A percentile compares a stretch with the other conserved stretches of the same genome.
phyloP scores from a whole-genome alignment of 257 asterid species.

The Ophiorrhiza pumila region DNA sequence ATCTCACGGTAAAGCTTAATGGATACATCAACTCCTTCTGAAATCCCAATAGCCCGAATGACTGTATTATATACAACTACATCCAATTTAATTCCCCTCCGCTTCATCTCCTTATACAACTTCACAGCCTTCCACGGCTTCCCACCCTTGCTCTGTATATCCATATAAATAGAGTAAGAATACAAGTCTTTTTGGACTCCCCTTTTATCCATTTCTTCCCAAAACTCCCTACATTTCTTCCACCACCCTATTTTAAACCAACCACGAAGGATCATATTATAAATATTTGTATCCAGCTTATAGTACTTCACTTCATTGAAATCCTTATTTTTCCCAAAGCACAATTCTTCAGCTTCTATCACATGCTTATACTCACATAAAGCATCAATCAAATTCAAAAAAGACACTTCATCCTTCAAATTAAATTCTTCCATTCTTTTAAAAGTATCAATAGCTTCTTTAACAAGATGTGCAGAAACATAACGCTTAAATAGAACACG shows the following conservation, averaged over 20 bases:
- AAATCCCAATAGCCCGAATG: conserved; percentile 67
- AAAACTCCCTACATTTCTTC: conserved; percentile 74
- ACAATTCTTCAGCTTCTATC: conserved; percentile 81
- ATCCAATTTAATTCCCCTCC: conserved; percentile 61
- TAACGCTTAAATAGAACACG: conserved; percentile 74
- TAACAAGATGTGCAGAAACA: conserved; percentile 67
- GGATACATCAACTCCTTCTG: conserved; percentile 76
- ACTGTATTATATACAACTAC: conserved; percentile 79
- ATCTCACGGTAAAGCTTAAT: conserved; percentile 67
- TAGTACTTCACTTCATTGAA: conserved; percentile 26
- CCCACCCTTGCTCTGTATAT: conserved; percentile 74
- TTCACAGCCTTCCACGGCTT: conserved; percentile 87
- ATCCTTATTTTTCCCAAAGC: conserved; percentile 44
- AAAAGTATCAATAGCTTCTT: conserved; percentile 74
- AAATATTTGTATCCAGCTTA: conserved; percentile 44
- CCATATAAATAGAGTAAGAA: conserved; percentile 88
- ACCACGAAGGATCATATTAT: conserved; percentile 80
- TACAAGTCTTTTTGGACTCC: conserved; percentile 67
- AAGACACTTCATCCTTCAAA: conserved; percentile 69
- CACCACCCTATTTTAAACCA: conserved; percentile 87
- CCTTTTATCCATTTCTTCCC: conserved; percentile 88
- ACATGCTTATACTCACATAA: conserved; percentile 89
- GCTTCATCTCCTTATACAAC: conserved; percentile 79
- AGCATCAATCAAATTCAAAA: conserved; percentile 71
- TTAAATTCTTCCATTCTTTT: conserved; percentile 47